A percentile compares a stretch with the other conserved stretches of the same genome.
These are phyloP conservation scores for Cercospora zeina DNA, from an alignment of 2,329 filamentous ascomycete genomes.

Conservation along the genomic window DNA sequence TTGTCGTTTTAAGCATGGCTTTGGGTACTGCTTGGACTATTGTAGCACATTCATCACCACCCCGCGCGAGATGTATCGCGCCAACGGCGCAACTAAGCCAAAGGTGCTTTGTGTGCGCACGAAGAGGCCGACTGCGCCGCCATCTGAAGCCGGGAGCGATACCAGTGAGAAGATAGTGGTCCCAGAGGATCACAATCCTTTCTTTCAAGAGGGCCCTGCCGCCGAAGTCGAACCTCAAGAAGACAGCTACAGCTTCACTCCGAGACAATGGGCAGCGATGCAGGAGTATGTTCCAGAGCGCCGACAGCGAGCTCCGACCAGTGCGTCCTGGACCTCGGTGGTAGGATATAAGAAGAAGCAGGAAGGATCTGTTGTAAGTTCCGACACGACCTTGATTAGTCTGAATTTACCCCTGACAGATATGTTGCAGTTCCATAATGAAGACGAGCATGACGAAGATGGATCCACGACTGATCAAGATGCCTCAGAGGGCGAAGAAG, in stretches of 20 bases:
- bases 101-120: background rate
- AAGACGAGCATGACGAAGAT: background rate
- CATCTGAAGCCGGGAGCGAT: background rate
- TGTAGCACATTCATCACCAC: background rate
- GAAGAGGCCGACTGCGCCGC: background rate
- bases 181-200: background rate
- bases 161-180: background rate
- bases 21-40: background rate
- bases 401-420: background rate
- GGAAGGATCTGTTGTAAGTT: background rate
- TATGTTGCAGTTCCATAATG: background rate
- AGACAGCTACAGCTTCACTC: background rate
- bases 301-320: background rate
- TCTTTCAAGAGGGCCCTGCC: background rate
- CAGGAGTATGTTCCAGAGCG: background rate
- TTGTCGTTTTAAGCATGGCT: too few relatives aligned
- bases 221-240: background rate
- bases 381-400: background rate
- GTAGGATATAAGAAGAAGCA: background rate
- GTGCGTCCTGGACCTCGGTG: background rate
- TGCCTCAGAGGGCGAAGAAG: too few relatives aligned
- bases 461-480: too few relatives aligned
- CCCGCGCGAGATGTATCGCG: background rate
- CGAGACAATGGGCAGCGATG: background rate
- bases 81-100: background rate